Evolutionary conservation across 2,329 filamentous ascomycete genomes (phyloP), one percentile per base, ranked within the genome.

Genomic region (Aspergillus pseudotamarii): DNA sequence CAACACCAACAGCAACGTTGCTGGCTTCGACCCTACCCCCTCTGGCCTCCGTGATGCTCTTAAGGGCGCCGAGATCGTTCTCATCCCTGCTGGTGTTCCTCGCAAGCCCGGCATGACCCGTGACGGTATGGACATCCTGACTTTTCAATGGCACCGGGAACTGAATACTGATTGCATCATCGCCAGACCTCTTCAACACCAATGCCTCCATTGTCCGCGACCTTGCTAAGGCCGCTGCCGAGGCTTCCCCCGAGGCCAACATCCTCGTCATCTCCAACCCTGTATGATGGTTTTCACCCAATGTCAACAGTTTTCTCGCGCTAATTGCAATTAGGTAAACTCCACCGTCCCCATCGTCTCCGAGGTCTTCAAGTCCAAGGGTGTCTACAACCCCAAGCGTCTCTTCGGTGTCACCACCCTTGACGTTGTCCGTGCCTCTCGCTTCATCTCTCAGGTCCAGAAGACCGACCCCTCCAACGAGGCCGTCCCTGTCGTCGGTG

Each of bases 71-170:
- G 93, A 98, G 83, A 89, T 99, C 74, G 92, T 99, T 77, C 89
- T 99, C 78, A 98, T 99, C 82, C 95, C 95, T 77, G 95, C 95
- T 77, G 95, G 95, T 87, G 94, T 99, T 72, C 95, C 95, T 79
- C 93, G 95, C 85, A 97, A 97, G 89, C 95, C 95, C 80, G 95
- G 95, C 84, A 99, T 99, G 95, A 96, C 92, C 84, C 94, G 95
- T 87, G 95, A 99, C 84, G 87, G 87, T 89, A 83, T 67, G 82
- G 19, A 43, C 21, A n/a, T 45, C n/a, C 12, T 21, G 10, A 45
- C 30, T 16, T 53, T 45, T 59, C 55, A 36, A 60, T 26, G n/a
- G 26, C 32, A 30, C 23, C 19, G 61, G 45, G n/a, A 21, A 26
- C 3, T 21, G 30, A 54, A 16, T 21, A 59, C 65, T 65, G 43